Base-by-base conservation (phyloP, 225 moss, liverwort and hornwort species). In the Polytrichum commune region DNA sequence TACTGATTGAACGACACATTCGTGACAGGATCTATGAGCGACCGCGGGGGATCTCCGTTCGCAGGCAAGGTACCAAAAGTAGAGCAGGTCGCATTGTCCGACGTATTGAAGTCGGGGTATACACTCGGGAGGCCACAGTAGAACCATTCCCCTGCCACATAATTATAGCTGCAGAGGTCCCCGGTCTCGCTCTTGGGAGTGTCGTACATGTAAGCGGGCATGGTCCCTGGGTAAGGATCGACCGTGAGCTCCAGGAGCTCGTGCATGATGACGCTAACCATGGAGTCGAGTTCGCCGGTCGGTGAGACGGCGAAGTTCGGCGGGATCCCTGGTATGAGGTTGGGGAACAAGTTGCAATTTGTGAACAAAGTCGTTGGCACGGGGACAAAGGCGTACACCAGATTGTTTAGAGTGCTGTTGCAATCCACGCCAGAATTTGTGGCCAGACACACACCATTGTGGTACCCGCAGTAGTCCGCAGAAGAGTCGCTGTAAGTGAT, bases 401-500 rank as follows among this genome's bases (percentile, higher is more conserved):
- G 7, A 60, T 60, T 6, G 60, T 22, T 60, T 10, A 2, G 0
- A 60, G 60, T 22, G 19, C 0, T 60, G n/a, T 4, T 20, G 25
- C 60, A 60, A 0, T 20, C 25, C n/a, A n/a, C n/a, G n/a, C n/a
- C n/a, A n/a, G 8, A 9, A 7, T 25, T 1, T n/a, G n/a, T n/a
- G n/a, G n/a, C n/a, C n/a, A n/a, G n/a, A n/a, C 60, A 60, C 1
- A 0, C 0, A 5, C 20, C 5, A 7, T 0, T 0, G 25, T 60
- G 60, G 60, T 60, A 60, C 22, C 60, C 60, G 22, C 60, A 60
- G 60, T n/a, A 60, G 7, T 5, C 1, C 5, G 2, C 60, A 0
- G 22, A 0, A 2, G 60, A 1, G 60, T 13, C 38, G 7, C 4
- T 9, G 22, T 60, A 60, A 22, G 10, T 6, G 60, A 60, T 60